These are phyloP conservation scores for Trichomonas tenax DNA, from an alignment of 208 protist species.

Conservation along the genomic window DNA sequence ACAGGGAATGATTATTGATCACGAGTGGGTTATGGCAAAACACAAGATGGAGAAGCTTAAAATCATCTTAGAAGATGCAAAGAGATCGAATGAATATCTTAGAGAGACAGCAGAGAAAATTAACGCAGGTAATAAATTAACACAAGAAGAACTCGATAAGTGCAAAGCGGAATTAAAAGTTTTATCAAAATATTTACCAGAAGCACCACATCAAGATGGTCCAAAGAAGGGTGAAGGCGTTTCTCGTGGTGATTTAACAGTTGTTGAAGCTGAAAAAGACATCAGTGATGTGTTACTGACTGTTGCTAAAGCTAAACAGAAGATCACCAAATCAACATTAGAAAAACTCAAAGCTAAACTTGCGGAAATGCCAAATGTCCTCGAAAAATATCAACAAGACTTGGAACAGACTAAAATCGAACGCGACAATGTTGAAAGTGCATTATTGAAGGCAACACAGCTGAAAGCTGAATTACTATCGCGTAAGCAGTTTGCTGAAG, in stretches of 20 bases:
- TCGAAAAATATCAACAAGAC: not conserved
- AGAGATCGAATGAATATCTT: not conserved
- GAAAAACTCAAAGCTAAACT: not conserved
- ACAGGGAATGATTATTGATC: not conserved
- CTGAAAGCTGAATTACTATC: not conserved
- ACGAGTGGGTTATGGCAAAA: not conserved
- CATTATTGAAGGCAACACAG: not conserved
- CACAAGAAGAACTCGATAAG: not conserved
- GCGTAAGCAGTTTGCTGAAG: not conserved
- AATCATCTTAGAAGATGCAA: not conserved
- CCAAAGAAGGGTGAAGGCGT: not conserved
- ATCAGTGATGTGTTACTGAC: not conserved
- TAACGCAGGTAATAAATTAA: not conserved
- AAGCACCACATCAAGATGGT: not conserved
- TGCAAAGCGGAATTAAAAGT: not conserved
- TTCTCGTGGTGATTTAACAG: not conserved
- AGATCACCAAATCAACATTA: not conserved
- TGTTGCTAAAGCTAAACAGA: not conserved
- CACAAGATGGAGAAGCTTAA: not conserved
- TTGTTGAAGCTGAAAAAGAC: not conserved
- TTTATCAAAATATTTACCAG: not conserved
- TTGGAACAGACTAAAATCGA: not conserved
- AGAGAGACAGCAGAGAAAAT: slow-evolving; percentile 4
- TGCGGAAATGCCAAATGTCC: not conserved
- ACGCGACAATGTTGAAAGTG: not conserved